Evolutionary conservation across 2,329 filamentous ascomycete species (phyloP), one percentile per base, ranked within the genome.

Genomic region (Scleromitrula shiraiana): DNA sequence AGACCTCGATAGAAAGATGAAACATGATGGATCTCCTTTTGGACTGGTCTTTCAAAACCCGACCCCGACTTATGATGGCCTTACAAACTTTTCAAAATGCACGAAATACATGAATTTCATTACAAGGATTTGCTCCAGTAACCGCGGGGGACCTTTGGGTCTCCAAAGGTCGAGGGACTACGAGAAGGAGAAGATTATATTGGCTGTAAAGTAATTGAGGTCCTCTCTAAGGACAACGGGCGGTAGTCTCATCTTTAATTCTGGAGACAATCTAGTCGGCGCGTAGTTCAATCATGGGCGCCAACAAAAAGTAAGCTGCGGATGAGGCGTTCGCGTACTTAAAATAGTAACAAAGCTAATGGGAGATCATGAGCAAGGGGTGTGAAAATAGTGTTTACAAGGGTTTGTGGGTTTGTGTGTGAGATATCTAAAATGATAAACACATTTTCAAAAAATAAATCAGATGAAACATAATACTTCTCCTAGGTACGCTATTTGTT

Each of bases 271-370:
- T 47, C 37, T 33, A 23, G 41, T 42, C 37, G 37, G 45, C 45
- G 45, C 45, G 45, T 47, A 47, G 33, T 20, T 41, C 24, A 26
- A 20, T 19, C 7, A 37, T 37, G 45, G 38, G 37, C 45, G 37
- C 39, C 38, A 47, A 42, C 37, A 23, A 47, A n/a, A n/a, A n/a
- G 29, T 47, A 47, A 47, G 38, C 37, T 47, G 23, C 37, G 45
- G 45, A 42, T 47, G 45, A 47, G 37, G 45, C 45, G 29, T 41
- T 47, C 45, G 38, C 37, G 38, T 47, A 47, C 45, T 40, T 8
- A 42, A 47, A 47, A 47, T 47, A 47, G 45, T 23, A 36, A 24
- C 38, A 22, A 41, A 47, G 10, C 27, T 15, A 17, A 29, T n/a
- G n/a, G 26, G 20, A 47, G 27, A 47, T 41, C 44, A 5, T 33